Evolutionary conservation across 129 eudicot genomes (phyloP), one percentile per base, ranked within the genome.

Genomic region (Tagetes erecta): DNA sequence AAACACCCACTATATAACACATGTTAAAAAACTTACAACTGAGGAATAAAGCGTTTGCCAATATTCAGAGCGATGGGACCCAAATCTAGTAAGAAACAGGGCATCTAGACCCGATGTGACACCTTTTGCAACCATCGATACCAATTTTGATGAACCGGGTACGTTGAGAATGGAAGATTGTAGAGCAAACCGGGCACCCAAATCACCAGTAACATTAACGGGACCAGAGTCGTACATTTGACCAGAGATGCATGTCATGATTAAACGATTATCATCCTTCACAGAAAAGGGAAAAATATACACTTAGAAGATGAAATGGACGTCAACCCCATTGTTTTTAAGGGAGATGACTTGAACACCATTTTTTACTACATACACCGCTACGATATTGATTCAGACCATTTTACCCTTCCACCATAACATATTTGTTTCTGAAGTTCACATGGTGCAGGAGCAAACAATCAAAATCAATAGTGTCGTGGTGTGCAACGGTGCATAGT

Each of bases 181-280:
- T 55, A 92, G 66, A 69, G 97, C 88, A 75, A 89, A 89, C 45
- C 85, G 87, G 31, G 95, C 87, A 76, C 96, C 96, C 87, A 90
- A 73, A 75, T 92, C 98, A 44, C 84, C 70, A 12, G 96, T 84
- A 72, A 90, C 87, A 69, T 87, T 92, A 58, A 87, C 84, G 1
- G 98, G 98, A 83, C 91, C 80, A 70, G 98, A 90, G 81, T 92
- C 96, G 65, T 87, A 89, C 36, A 92, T 86, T 75, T 89, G 96
- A 71, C 98, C 98, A 67, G 96, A 82, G 75, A 89, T 90, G 82
- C 98, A 92, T 50, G 84, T 84, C 73, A 83, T 85, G 57, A 92
- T 78, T 83, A 92, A 84, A 42, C 84, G 86, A 81, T 85, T 87
- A 76, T 92, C 96, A 83, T 86, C 98, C 98, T 92, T 56, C 85